A percentile compares a stretch with the other conserved stretches of the same genome.
phyloP scores from a whole-genome alignment of 257 asterid genomes.

The Ophiorrhiza pumila region DNA sequence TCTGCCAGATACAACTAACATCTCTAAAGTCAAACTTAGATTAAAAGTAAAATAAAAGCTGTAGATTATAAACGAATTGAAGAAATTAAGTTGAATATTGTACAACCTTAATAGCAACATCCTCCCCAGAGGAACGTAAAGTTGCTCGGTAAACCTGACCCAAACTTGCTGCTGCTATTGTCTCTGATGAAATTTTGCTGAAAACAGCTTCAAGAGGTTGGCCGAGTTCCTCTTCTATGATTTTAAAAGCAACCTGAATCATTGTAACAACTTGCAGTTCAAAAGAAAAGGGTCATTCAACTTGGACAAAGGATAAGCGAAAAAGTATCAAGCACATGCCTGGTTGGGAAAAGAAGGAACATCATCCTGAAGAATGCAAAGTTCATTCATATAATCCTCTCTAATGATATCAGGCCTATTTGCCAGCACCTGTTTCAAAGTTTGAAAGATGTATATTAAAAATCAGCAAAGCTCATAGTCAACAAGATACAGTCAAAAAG shows the following conservation, averaged over 20 bases:
- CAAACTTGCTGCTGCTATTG: constrained; percentile 99
- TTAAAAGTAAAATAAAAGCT: neutral
- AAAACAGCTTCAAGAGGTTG: constrained; percentile 97
- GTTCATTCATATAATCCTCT: constrained; percentile 99
- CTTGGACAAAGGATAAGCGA: constrained; percentile 14
- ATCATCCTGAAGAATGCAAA: constrained; percentile 98
- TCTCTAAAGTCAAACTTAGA: neutral
- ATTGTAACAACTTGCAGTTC: constrained; percentile 46
- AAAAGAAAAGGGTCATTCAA: constrained; percentile 23
- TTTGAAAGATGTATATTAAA: neutral
- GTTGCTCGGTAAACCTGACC: constrained; percentile 99
- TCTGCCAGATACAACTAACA: neutral
- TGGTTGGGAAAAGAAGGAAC: constrained; percentile 96
- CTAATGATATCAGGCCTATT: constrained; percentile 98
- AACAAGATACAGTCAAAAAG: neutral
- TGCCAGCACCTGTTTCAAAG: constrained; percentile 71
- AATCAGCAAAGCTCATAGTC: neutral
- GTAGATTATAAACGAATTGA: neutral
- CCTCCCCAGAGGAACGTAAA: constrained; percentile 85
- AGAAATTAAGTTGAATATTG: constrained; percentile 7
- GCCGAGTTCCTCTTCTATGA: constrained; percentile 97
- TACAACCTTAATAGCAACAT: constrained; percentile 93
- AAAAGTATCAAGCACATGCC: constrained; percentile 46
- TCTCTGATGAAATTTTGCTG: constrained; percentile 85
- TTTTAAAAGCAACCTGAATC: constrained; percentile 92